These are phyloP conservation scores for Chaetomium tenue DNA, from an alignment of 495 filamentous ascomycete genomes.

Conservation along the genomic window DNA sequence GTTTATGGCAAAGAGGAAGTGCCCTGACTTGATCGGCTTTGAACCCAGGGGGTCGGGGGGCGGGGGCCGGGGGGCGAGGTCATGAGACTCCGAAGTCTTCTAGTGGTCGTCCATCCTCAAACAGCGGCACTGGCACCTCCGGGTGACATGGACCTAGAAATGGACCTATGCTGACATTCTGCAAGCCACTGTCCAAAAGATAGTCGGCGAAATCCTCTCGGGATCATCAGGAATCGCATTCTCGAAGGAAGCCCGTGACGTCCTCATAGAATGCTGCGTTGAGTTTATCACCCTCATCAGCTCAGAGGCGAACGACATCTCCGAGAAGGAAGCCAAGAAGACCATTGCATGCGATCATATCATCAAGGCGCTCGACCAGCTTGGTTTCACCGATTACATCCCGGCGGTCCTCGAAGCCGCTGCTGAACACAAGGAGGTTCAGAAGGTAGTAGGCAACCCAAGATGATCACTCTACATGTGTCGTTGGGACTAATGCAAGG, in stretches of 20 bases:
- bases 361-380: constrained; percentile 81
- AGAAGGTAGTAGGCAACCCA: constrained; percentile 68
- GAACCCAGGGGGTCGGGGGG: too few relatives aligned
- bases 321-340: constrained; percentile 97
- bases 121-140: neutral
- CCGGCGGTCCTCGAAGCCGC: constrained; percentile 81
- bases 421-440: constrained; percentile 83
- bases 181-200: constrained; percentile 94
- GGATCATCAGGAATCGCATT: constrained; percentile 64
- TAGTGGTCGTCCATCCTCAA: neutral
- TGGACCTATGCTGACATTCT: constrained; percentile 16
- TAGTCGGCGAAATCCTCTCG: constrained; percentile 89
- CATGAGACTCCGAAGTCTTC: constrained; percentile 8
- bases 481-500: constrained; percentile 18
- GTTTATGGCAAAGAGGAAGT: neutral
- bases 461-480: neutral
- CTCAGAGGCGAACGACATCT: constrained; percentile 96
- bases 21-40: constrained; percentile 1
- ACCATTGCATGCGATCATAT: constrained; percentile 97
- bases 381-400: constrained; percentile 90
- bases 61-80: neutral
- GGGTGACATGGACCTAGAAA: neutral
- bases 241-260: constrained; percentile 88
- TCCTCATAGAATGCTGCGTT: constrained; percentile 97
- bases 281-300: constrained; percentile 98